Conservation (phyloP, 352 stramenopile species). For the Phytopythium ostracodes region DNA sequence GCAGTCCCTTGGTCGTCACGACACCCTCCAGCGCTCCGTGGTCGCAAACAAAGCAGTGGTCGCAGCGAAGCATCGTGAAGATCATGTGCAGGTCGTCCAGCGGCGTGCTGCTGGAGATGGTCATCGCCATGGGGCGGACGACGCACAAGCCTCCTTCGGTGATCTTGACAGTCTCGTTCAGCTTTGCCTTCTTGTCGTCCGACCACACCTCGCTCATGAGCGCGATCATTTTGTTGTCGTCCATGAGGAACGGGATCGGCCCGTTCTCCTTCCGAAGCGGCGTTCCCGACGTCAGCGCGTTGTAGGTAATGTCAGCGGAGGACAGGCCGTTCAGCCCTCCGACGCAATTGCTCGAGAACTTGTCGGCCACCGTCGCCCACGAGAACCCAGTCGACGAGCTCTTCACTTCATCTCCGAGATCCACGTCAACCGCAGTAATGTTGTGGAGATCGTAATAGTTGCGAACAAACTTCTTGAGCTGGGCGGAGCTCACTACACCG, state of each 20-base stretch:
- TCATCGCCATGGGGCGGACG: constrained; percentile 79
- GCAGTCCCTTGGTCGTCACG: constrained; percentile 74
- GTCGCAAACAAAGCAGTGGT: constrained; percentile 86
- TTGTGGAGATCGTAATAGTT: constrained; percentile 50
- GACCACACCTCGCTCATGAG: constrained; percentile 75
- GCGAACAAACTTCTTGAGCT: constrained; percentile 62
- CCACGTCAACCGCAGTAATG: constrained; percentile 53
- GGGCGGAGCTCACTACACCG: constrained; percentile 50
- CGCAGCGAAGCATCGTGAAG: constrained; percentile 88
- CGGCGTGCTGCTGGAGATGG: constrained; percentile 71
- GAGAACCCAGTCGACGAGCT: constrained; percentile 28
- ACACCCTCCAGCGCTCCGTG: constrained; percentile 79
- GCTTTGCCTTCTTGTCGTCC: constrained; percentile 46
- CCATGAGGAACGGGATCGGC: constrained; percentile 72
- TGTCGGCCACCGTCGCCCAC: constrained; percentile 62
- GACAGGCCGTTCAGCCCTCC: constrained; percentile 62
- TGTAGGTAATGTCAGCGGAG: constrained; percentile 71
- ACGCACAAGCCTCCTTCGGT: constrained; percentile 54
- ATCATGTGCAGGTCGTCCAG: constrained; percentile 89
- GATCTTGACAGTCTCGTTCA: constrained; percentile 62
- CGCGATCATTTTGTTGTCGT: constrained; percentile 75
- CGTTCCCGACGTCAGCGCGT: constrained; percentile 35
- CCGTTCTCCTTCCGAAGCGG: constrained; percentile 17
- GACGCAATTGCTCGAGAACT: constrained; percentile 40
- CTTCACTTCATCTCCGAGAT: constrained; percentile 65